These are phyloP conservation scores for Sugiyamaella americana DNA, from an alignment of 805 yeast genomes.

Conservation along the genomic window DNA sequence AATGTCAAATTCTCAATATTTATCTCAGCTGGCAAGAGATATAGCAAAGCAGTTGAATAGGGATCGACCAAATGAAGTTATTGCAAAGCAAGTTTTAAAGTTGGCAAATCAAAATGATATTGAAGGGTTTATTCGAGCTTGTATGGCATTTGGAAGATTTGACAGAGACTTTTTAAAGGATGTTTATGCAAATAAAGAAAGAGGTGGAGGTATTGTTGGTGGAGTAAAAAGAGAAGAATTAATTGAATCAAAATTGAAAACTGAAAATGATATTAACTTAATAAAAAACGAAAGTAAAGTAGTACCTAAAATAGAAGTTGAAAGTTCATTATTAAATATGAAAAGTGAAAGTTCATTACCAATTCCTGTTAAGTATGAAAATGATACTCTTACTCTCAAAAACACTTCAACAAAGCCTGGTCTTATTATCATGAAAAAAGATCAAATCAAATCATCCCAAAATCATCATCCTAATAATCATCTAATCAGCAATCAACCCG, in stretches of 20 bases:
- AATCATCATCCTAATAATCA: background rate
- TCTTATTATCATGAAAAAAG: too few relatives aligned
- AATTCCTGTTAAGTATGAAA: too few relatives aligned
- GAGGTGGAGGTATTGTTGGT: background rate
- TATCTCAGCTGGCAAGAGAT: conserved; percentile 3
- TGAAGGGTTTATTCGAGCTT: conserved; percentile 19
- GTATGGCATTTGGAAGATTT: conserved; percentile 25
- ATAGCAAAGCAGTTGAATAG: conserved; percentile 23
- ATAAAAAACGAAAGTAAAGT: background rate
- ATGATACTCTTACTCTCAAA: background rate
- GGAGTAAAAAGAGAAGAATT: background rate
- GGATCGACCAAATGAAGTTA: conserved; percentile 15
- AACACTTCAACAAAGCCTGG: too few relatives aligned
- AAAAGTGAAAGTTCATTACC: background rate
- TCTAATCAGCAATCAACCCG: too few relatives aligned
- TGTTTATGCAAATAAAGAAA: conserved; percentile 13
- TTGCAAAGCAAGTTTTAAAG: conserved; percentile 19
- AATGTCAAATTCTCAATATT: too few relatives aligned
- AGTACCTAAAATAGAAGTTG: background rate
- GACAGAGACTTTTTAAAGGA: conserved; percentile 17
- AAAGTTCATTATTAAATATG: background rate
- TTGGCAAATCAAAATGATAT: conserved; percentile 15
- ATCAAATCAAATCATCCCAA: conserved; percentile 1
- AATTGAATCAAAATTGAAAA: background rate
- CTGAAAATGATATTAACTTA: conserved; percentile 6